phyloP scores from a whole-genome alignment of 2,329 filamentous ascomycete genomes.

The Onygenales sp. region DNA sequence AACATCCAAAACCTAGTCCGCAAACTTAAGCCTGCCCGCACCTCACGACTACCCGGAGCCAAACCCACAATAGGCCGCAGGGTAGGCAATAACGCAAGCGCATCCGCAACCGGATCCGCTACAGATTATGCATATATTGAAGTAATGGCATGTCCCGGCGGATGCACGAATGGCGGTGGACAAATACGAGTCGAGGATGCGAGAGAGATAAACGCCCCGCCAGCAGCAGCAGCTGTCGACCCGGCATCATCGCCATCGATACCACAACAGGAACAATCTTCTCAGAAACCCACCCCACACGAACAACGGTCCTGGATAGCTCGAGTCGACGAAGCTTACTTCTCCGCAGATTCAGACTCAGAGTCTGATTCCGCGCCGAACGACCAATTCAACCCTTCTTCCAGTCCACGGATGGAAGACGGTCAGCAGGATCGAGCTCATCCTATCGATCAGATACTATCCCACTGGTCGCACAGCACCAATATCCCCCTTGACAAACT shows the following conservation, averaged over 20 bases:
- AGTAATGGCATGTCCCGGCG: slow-evolving; percentile 98
- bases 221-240: slow-evolving; percentile 12
- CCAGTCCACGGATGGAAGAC: slow-evolving; percentile 18
- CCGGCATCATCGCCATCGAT: slow-evolving; percentile 3
- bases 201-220: slow-evolving; percentile 16
- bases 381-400: slow-evolving; percentile 21
- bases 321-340: slow-evolving; percentile 82
- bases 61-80: slow-evolving; percentile 32
- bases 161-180: slow-evolving; percentile 93
- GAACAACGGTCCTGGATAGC: slow-evolving; percentile 82
- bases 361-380: slow-evolving; percentile 20
- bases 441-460: slow-evolving; percentile 44
- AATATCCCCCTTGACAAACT: slow-evolving; percentile 62
- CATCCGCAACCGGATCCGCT: slow-evolving; percentile 8
- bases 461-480: slow-evolving; percentile 66
- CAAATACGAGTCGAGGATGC: slow-evolving; percentile 88
- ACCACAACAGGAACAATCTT: slow-evolving; percentile 19
- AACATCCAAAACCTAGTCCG: slow-evolving; percentile 98
- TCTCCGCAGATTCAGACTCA: slow-evolving; percentile 57
- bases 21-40: slow-evolving; percentile 70
- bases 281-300: slow-evolving; percentile 55
- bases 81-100: slow-evolving; percentile 15
- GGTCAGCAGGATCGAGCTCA: slow-evolving; percentile 19
- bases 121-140: slow-evolving; percentile 86
- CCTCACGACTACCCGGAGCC: slow-evolving; percentile 71